Conservation (phyloP, 2,329 filamentous ascomycete species). For the Macroventuria anomochaeta region DNA sequence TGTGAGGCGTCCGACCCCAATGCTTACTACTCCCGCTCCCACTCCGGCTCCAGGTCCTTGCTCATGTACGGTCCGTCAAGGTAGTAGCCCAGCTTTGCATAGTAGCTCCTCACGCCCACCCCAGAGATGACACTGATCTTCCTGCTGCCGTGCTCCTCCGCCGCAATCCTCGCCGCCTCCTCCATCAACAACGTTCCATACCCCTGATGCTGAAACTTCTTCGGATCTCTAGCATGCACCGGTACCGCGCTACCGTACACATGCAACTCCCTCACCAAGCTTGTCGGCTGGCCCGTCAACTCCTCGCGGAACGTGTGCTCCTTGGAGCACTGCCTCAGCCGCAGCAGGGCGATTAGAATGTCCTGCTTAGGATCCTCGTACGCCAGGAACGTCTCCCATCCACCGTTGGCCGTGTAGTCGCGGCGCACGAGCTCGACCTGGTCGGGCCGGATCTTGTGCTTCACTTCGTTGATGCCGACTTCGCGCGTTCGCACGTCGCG, state of each 20-base stretch:
- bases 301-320: constrained; percentile 94
- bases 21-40: constrained; percentile 40
- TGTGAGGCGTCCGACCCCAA: neutral
- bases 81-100: constrained; percentile 89
- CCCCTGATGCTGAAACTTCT: constrained; percentile 98
- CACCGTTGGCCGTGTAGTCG: constrained; percentile 93
- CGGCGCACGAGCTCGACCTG: constrained; percentile 94
- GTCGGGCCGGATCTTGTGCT: constrained; percentile 95
- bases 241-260: constrained; percentile 98
- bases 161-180: constrained; percentile 92
- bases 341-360: constrained; percentile 88
- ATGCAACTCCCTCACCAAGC: constrained; percentile 90
- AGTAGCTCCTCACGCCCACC: constrained; percentile 94
- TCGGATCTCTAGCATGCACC: constrained; percentile 90
- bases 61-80: constrained; percentile 82
- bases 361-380: constrained; percentile 99
- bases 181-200: constrained; percentile 98
- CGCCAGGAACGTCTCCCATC: constrained; percentile 97
- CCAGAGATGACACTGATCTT: constrained; percentile 99
- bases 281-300: constrained; percentile 83
- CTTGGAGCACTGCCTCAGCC: constrained; percentile 86
- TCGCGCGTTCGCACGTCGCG: constrained; percentile 95
- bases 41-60: constrained; percentile 44
- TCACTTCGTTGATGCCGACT: constrained; percentile 98
- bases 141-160: constrained; percentile 88